These are phyloP conservation scores for Eremochloa ophiuroides DNA, from an alignment of 176 grass and related monocot species.

Conservation along the genomic window DNA sequence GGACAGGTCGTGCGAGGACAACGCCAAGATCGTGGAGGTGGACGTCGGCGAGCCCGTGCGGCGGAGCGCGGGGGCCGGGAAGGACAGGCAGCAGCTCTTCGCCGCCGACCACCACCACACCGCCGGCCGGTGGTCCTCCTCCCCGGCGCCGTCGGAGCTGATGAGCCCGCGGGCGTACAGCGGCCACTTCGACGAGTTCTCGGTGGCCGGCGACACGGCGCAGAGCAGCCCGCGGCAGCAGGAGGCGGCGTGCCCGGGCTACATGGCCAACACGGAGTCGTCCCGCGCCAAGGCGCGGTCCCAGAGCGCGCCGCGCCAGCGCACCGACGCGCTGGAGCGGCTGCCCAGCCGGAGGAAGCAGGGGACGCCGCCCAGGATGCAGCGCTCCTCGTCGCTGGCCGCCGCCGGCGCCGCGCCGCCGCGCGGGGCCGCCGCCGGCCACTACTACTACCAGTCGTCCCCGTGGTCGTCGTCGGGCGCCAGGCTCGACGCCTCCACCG, in stretches of 20 bases:
- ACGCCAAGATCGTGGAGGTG: conserved; percentile 80
- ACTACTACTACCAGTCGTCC: conserved; percentile 34
- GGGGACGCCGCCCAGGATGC: conserved; percentile 45
- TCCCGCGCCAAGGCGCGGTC: conserved; percentile 69
- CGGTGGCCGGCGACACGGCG: conserved; percentile 29
- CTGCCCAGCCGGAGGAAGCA: conserved; percentile 55
- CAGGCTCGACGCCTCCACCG: conserved; percentile 63
- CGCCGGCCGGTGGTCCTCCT: no score
- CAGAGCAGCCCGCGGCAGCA: conserved; percentile 37
- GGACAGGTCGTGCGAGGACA: conserved; percentile 60
- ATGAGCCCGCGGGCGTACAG: conserved; percentile 50
- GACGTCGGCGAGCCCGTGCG: conserved; percentile 47
- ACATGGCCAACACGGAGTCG: conserved; percentile 85
- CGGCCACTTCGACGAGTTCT: conserved; percentile 50
- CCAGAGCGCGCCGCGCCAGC: conserved; percentile 54
- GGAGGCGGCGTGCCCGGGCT: conserved; percentile 47
- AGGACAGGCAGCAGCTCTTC: background rate
- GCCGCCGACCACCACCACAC: background rate
- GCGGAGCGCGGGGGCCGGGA: background rate
- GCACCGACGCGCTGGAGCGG: conserved; percentile 51
- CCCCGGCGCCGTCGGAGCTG: conserved; percentile 26
- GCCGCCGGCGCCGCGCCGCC: no score
- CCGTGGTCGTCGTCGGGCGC: conserved; percentile 44
- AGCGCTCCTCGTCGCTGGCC: conserved; percentile 77
- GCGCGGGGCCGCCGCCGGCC: no score